Conservation (phyloP, 2,329 filamentous ascomycete genomes). For the Ramularia endophylla region DNA sequence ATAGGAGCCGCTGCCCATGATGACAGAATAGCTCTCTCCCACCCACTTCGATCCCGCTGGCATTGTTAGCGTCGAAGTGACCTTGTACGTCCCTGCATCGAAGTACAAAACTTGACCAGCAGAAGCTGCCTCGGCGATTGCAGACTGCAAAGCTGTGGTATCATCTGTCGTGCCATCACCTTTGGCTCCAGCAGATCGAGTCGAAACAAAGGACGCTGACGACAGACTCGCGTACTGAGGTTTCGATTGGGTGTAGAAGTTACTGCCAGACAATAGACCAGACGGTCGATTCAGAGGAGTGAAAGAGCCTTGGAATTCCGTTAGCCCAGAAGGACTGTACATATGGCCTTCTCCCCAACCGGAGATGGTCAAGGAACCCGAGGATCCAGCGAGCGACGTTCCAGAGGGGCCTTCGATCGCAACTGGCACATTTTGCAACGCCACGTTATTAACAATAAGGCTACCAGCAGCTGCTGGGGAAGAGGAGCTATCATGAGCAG, state of each 20-base stretch:
- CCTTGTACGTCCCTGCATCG: conserved; percentile 57
- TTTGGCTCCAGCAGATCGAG: conserved; percentile 35
- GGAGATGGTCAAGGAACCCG: conserved; percentile 31
- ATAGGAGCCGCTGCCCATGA: conserved; percentile 65
- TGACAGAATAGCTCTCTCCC: conserved; percentile 52
- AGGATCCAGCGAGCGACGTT: conserved; percentile 24
- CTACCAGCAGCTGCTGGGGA: conserved; percentile 42
- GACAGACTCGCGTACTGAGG: conserved; percentile 46
- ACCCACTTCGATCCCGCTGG: conserved; percentile 48
- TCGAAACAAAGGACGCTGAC: conserved; percentile 38
- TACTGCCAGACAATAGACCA: conserved; percentile 40
- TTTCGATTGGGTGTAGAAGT: conserved; percentile 49
- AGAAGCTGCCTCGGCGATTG: conserved; percentile 52
- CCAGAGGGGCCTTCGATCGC: conserved; percentile 37
- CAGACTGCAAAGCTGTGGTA: conserved; percentile 52
- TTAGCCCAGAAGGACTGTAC: conserved; percentile 41
- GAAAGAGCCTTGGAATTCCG: conserved; percentile 39
- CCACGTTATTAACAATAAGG: conserved; percentile 52
- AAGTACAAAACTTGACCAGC: conserved; percentile 45
- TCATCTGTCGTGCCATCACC: conserved; percentile 56
- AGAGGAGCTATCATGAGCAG: conserved; percentile 38
- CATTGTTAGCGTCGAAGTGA: conserved; percentile 48
- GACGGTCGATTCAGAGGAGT: conserved; percentile 39
- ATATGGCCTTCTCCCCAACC: conserved; percentile 41
- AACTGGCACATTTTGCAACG: conserved; percentile 45